phyloP scores from a whole-genome alignment of 202 grass and related monocot genomes.

The Hordeum pubiflorum region DNA sequence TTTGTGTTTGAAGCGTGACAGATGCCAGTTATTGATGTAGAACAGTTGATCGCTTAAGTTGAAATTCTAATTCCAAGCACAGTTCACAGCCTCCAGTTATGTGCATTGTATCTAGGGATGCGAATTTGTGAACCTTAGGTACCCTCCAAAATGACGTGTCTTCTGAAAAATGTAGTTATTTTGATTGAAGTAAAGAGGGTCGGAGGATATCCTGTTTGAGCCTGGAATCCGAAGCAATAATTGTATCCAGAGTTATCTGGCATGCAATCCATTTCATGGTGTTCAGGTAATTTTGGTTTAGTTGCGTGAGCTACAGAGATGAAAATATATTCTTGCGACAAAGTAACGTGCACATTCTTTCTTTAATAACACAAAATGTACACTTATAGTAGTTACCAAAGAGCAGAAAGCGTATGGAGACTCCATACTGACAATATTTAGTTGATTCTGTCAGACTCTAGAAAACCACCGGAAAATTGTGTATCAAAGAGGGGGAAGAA shows the following conservation, averaged over 20 bases:
- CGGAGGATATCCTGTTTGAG: no score
- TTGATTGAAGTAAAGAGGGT: no score
- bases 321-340: background rate
- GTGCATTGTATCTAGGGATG: background rate
- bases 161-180: no score
- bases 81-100: background rate
- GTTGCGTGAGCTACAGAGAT: background rate
- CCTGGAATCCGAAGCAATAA: background rate
- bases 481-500: background rate
- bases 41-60: background rate
- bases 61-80: background rate
- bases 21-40: background rate
- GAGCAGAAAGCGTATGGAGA: background rate
- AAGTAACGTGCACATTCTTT: background rate
- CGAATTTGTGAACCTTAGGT: no score
- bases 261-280: background rate
- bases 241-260: background rate
- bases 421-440: no score
- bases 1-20: background rate
- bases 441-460: background rate
- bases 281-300: background rate
- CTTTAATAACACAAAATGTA: background rate
- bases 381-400: background rate
- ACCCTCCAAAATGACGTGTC: no score
- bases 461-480: background rate